Base-by-base conservation (phyloP, 2,329 filamentous ascomycete genomes). In the Hyphodiscus sp. region DNA sequence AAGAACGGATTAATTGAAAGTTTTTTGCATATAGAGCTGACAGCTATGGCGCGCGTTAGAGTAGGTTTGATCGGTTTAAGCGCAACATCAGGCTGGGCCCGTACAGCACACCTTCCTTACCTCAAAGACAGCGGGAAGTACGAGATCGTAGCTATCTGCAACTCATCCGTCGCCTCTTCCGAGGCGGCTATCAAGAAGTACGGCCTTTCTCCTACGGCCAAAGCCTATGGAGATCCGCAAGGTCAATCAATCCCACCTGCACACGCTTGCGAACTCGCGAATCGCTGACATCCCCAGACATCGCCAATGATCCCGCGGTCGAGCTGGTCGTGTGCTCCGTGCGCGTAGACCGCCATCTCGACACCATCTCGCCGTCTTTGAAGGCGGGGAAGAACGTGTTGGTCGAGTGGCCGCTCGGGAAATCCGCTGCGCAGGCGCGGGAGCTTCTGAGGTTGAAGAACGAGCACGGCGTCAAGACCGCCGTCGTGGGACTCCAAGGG, bases 401-500 rank as follows among this genome's bases (percentile, higher is more conserved):
- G 53, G 71, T 81, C 0, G 81, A 85, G 67, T 85, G 81, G 78
- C 81, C 79, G 6, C 68, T 84, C 0, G 77, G 76, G 0, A 66
- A 75, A 15, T 73, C 76, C 50, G 63, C 67, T 0, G 52, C 61
- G 1, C 67, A 73, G 1, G 76, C 73, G 0, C 59, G 63, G 16
- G n/a, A n/a, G n/a, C 23, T 26, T 26, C 23, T 26, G 73, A 76
- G 44, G 65, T 83, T 52, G 68, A 67, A 0, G 62, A 62, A 0
- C 53, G 49, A 67, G 20, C 68, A 68, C 6, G 65, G 72, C 1
- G 63, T 2, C 67, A 66, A 52, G 33, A 30, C 74, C 71, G 29
- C 49, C 1, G 65, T 80, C 2, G 72, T 83, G 0, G 78, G 77
- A 0, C 53, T 81, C 1, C 81, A 84, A 60, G 78, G 76, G 0